These are phyloP conservation scores for Pontederia paniculata DNA, from an alignment of 176 grass and related monocot genomes.

Conservation along the genomic window DNA sequence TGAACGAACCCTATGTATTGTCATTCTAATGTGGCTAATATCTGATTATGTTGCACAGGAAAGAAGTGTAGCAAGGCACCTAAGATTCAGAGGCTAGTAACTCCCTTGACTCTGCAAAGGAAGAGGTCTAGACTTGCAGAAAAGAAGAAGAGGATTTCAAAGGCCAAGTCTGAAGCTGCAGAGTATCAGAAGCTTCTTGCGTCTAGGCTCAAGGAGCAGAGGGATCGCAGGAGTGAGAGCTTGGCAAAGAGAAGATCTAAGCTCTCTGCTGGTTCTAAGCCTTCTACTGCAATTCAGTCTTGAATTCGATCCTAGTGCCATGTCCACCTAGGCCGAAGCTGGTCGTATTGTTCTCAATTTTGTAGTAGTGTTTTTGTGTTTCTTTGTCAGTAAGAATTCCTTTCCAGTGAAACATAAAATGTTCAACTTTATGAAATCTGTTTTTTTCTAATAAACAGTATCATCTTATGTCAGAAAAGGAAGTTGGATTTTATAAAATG, in stretches of 20 bases:
- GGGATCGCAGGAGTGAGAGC: not conserved
- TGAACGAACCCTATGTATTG: no score
- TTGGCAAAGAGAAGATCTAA: conserved; percentile 8
- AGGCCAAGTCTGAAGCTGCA: conserved; percentile 3
- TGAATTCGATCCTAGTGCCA: not conserved
- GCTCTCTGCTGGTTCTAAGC: conserved; percentile 10
- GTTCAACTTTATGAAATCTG: no score
- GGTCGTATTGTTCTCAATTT: no score
- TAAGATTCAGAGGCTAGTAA: conserved; percentile 12
- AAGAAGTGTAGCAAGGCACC: conserved; percentile 12
- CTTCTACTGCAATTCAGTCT: not conserved
- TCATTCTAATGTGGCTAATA: no score
- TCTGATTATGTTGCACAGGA: not conserved
- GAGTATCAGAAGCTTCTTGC: conserved; percentile 8
- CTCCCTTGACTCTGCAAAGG: conserved; percentile 3
- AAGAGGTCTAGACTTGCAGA: not conserved
- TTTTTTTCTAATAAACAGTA: no score
- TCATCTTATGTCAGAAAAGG: no score
- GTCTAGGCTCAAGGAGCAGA: conserved; percentile 4
- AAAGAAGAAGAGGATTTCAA: conserved; percentile 14
- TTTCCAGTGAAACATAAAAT: no score
- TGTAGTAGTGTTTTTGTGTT: no score
- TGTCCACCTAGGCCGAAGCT: no score
- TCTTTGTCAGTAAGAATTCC: no score
- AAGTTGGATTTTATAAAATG: no score